Evolutionary conservation across 805 yeast genomes (phyloP), one percentile per base, ranked within the genome.

Genomic region (Ogataea chonburiensis): DNA sequence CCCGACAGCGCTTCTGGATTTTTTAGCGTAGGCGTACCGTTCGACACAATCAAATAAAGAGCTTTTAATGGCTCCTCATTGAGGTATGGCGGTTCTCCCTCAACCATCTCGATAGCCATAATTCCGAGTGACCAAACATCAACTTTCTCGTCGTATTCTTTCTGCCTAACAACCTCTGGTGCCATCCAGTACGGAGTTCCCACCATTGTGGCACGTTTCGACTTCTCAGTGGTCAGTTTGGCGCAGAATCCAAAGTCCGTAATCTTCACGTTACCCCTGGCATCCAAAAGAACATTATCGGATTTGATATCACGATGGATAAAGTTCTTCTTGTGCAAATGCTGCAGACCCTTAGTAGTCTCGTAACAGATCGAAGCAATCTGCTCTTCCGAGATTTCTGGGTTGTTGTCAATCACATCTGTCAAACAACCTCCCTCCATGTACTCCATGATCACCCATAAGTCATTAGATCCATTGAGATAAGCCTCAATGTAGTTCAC

Each of bases 101-200:
- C 98, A 49, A 93, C 86, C 98, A 93, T 91, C 64, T 93, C 99
- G 53, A 93, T 93, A 14, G 86, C 81, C 98, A 93, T 93, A 47
- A 93, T 93, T 48, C 99, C 98, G 45, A 93, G 66, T 6, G 96
- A 87, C 99, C 99, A 93, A 32, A 93, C 81, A 64, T 93, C 99
- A 28, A 93, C 96, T 58, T 93, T 89, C 31, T 95, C 93, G 22
- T 95, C 98, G 57, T 93, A 93, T 56, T 89, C 96, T 60, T 88
- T 89, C 50, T 94, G 78, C 13, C 89, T 79, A 17, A 93, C 96
- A 36, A 93, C 96, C 61, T 93, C 99, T 1, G 99, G 99, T 0
- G 99, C 99, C 99, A 93, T 93, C 99, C 99, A 93, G 60, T 93
- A 93, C 10, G 99, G 98, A 0, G 99, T 93, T 11, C 99, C 99